phyloP scores from a whole-genome alignment of 805 yeast species.

The Tanozyma kutaoensis region DNA sequence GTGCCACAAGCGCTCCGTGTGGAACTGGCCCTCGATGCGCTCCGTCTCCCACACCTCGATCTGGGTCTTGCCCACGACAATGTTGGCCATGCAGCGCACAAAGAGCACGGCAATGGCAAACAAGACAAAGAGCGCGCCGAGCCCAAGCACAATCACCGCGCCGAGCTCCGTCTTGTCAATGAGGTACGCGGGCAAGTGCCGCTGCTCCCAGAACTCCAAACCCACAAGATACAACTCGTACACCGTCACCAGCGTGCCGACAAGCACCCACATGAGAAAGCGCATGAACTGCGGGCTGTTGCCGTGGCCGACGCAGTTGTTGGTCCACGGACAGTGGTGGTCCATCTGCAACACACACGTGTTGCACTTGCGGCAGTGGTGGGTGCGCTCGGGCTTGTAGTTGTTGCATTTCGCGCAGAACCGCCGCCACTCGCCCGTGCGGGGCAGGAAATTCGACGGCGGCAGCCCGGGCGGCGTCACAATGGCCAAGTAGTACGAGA shows the following conservation, averaged over 20 bases:
- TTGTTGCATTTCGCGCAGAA: slow-evolving; percentile 63
- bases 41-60: slow-evolving; percentile 91
- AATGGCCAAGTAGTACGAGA: slow-evolving; percentile 64
- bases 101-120: slow-evolving; percentile 47
- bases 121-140: slow-evolving; percentile 46
- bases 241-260: slow-evolving; percentile 35
- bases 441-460: slow-evolving; percentile 31
- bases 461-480: slow-evolving; percentile 56
- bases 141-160: slow-evolving; percentile 39
- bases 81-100: slow-evolving; percentile 45
- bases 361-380: slow-evolving; percentile 75
- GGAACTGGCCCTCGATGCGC: slow-evolving; percentile 55
- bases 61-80: slow-evolving; percentile 65
- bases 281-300: slow-evolving; percentile 74
- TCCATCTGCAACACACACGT: slow-evolving; percentile 80
- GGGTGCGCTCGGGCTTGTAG: slow-evolving; percentile 73
- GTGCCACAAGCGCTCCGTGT: slow-evolving; percentile 40
- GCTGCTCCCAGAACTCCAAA: slow-evolving; percentile 28
- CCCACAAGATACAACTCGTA: slow-evolving; percentile 28
- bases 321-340: slow-evolving; percentile 90
- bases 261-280: slow-evolving; percentile 54
- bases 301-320: slow-evolving; percentile 72
- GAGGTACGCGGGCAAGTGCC: slow-evolving; percentile 43
- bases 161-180: slow-evolving; percentile 38
- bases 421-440: slow-evolving; percentile 40